Evolutionary conservation across 331 rosid species (phyloP).

Genomic region (Erythrophleum ivorense): DNA sequence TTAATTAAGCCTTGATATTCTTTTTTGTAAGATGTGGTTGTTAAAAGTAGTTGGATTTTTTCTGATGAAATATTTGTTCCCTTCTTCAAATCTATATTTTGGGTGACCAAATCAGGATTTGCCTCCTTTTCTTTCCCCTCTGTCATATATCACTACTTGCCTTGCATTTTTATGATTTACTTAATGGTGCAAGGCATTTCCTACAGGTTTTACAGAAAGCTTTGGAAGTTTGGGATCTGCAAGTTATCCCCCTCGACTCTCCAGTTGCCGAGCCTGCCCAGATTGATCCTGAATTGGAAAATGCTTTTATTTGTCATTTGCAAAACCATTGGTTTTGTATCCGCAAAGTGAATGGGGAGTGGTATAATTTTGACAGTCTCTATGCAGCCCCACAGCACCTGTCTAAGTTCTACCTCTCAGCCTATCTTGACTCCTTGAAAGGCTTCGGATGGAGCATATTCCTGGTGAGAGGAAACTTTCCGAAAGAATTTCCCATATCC

Average conservation of each 20-base stretch:
- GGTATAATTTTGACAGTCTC: constrained; percentile 97
- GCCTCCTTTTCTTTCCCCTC: constrained; percentile 6
- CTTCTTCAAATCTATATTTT: constrained; percentile 21
- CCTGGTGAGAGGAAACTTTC: constrained; percentile 92
- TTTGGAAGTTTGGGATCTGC: constrained; percentile 97
- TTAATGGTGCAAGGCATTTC: constrained; percentile 35
- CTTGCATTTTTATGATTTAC: not conserved
- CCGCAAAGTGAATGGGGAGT: constrained; percentile 87
- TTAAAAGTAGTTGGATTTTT: not conserved
- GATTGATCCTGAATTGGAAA: constrained; percentile 91
- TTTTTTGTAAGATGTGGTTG: not conserved
- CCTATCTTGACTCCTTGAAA: constrained; percentile 86
- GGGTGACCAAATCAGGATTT: constrained; percentile 22
- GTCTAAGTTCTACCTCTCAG: constrained; percentile 95
- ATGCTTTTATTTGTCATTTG: constrained; percentile 92
- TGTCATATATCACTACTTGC: not conserved
- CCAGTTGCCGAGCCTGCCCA: constrained; percentile 98
- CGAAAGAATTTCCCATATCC: constrained; percentile 87
- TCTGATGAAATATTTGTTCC: constrained; percentile 12
- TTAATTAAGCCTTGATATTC: not conserved
- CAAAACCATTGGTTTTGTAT: constrained; percentile 99
- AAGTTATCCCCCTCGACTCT: constrained; percentile 94
- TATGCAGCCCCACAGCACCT: constrained; percentile 97
- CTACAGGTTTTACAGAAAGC: constrained; percentile 95
- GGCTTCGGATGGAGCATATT: constrained; percentile 99